phyloP scores from a whole-genome alignment of 1,284 basidiomycete genomes.

The Naganishia sp. region DNA sequence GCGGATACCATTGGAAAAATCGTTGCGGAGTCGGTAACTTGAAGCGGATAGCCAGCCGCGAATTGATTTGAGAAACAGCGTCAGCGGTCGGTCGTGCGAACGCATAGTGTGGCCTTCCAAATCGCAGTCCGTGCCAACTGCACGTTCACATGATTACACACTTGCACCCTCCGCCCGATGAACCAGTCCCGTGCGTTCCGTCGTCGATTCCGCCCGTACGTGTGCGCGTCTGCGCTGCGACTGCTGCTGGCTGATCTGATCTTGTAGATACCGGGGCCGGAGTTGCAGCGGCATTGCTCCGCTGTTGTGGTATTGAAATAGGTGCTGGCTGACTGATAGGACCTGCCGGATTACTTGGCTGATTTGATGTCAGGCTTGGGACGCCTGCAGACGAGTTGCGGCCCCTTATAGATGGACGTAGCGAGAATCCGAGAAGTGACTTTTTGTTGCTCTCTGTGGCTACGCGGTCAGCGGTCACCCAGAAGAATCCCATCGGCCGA shows the following conservation, averaged over 20 bases:
- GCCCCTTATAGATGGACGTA: slow-evolving; percentile 20
- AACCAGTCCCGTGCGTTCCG: slow-evolving; percentile 15
- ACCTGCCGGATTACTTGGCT: neutral
- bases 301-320: neutral
- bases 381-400: slow-evolving; percentile 10
- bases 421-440: slow-evolving; percentile 28
- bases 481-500: neutral
- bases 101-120: neutral
- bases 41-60: neutral
- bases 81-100: neutral
- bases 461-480: neutral
- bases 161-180: slow-evolving; percentile 28
- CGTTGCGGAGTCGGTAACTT: neutral
- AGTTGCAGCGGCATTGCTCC: neutral
- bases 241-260: neutral
- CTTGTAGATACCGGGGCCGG: neutral
- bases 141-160: slow-evolving; percentile 21
- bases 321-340: neutral
- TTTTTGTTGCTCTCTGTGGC: slow-evolving; percentile 16
- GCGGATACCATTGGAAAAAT: neutral
- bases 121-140: neutral
- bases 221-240: neutral
- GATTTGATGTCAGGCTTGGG: neutral
- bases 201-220: slow-evolving; percentile 1
- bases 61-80: neutral